Base-by-base conservation (phyloP, 495 filamentous ascomycete species). In the Lepraria neglecta region DNA sequence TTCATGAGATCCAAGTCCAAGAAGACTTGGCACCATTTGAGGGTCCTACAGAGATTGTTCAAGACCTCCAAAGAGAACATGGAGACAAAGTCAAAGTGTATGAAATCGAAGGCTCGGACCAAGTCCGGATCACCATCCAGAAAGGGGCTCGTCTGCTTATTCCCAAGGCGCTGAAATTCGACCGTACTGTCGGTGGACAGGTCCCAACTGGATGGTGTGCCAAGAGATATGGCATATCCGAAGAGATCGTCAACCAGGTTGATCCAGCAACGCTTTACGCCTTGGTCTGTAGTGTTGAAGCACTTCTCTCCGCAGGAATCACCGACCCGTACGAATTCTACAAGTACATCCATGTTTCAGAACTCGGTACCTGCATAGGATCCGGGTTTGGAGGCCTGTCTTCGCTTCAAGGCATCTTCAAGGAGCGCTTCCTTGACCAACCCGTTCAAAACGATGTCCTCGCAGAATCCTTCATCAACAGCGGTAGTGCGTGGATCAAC, bases 171-270 rank as follows among this genome's bases (percentile, higher is more conserved):
- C 15, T 58, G 0, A 3, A 15, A 3, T 64, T 52, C 28, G 53
- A 56, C 9, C 35, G 64, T 21, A 44, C n/a, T 9, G 65, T 71
- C 46, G 65, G 44, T 33, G 69, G 67, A 24, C 67, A 60, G 40
- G 24, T 70, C 2, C 67, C 69, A 5, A 64, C 42, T 4, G 68
- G 68, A 4, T 71, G 69, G 69, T 51, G 66, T 56, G 46, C 69
- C 6, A 15, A 15, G 27, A 33, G 9, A 21, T 71, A 69, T 38
- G 69, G 69, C 17, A 51, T 71, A 12, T 61, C 64, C 40, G 68
- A 66, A 21, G 63, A 68, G 9, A 60, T 71, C 33, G 57, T 64
- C 11, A 14, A 19, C 10, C 63, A 64, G 21, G 61, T 70, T 21
- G 68, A 68, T 52, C 61, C 59, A 12, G 51, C 52, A 30, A 68